Conservation (phyloP, 2,329 filamentous ascomycete species). For the Nigrospora oryzae region DNA sequence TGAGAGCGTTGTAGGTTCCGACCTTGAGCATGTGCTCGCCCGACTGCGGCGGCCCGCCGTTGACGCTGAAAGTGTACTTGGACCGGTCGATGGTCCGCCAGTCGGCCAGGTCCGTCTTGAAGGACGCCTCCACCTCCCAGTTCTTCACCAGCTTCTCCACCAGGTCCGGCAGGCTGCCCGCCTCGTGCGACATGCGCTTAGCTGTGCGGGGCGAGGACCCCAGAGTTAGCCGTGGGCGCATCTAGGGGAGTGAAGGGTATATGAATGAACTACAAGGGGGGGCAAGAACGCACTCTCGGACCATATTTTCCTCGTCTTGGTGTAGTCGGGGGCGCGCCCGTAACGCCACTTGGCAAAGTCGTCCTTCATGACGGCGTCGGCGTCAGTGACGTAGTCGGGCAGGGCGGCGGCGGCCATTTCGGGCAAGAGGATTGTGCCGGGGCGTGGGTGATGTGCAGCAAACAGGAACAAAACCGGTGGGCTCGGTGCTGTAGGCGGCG, state of each 20-base stretch:
- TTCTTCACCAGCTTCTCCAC: slow-evolving; percentile 67
- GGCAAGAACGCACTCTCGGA: slow-evolving; percentile 38
- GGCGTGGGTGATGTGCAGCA: too few species aligned
- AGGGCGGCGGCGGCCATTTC: not conserved
- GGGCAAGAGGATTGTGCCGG: too few species aligned
- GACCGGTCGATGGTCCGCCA: slow-evolving; percentile 57
- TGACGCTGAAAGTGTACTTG: slow-evolving; percentile 56
- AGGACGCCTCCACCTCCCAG: slow-evolving; percentile 64
- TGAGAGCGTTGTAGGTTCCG: slow-evolving; percentile 62
- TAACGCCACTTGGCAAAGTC: slow-evolving; percentile 53
- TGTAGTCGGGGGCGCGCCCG: slow-evolving; percentile 53
- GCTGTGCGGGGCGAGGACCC: slow-evolving; percentile 28
- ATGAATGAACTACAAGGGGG: not conserved
- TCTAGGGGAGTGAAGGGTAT: too few species aligned
- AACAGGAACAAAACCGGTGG: too few species aligned
- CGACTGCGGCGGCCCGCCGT: slow-evolving; percentile 46
- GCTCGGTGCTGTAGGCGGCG: too few species aligned
- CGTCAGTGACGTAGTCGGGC: slow-evolving; percentile 13
- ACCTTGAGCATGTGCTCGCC: slow-evolving; percentile 58
- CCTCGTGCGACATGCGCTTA: slow-evolving; percentile 45
- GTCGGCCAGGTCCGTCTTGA: slow-evolving; percentile 51
- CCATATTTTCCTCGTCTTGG: slow-evolving; percentile 52
- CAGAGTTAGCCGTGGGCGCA: too few species aligned
- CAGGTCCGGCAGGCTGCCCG: slow-evolving; percentile 47
- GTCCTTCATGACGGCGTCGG: slow-evolving; percentile 16